phyloP scores from a whole-genome alignment of 371 early-diverging fungal species.

The Rhizopus arrhizus region DNA sequence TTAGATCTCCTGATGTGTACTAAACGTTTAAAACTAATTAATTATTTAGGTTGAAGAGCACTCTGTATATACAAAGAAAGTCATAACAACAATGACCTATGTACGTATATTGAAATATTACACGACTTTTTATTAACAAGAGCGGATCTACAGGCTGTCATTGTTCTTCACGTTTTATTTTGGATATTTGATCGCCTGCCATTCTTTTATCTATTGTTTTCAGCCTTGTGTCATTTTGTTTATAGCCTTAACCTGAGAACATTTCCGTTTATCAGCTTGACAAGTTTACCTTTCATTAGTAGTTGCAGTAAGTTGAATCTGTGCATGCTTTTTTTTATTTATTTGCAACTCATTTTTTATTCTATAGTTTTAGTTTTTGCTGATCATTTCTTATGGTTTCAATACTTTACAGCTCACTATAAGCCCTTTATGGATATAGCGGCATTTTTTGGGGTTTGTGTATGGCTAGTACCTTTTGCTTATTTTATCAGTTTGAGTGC shows the following conservation, averaged over 20 bases:
- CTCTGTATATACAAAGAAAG: constrained; percentile 75
- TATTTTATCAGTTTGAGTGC: constrained; percentile 87
- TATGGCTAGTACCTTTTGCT: constrained; percentile 86
- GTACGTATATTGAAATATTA: constrained; percentile 43
- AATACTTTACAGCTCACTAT: constrained; percentile 71
- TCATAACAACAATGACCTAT: constrained; percentile 70
- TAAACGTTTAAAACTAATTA: constrained; percentile 12
- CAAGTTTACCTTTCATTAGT: constrained; percentile 63
- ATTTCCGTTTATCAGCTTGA: constrained; percentile 74
- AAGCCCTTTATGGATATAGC: constrained; percentile 76
- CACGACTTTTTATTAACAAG: background rate
- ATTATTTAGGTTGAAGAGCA: constrained; percentile 70
- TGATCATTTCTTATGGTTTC: constrained; percentile 89
- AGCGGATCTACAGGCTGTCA: constrained; percentile 47
- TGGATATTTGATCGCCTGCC: constrained; percentile 73
- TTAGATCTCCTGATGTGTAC: background rate
- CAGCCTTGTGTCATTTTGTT: constrained; percentile 68
- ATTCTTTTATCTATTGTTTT: constrained; percentile 62
- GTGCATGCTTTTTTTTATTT: background rate
- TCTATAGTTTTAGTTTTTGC: constrained; percentile 69
- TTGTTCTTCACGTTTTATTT: constrained; percentile 65
- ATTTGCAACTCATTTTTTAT: background rate
- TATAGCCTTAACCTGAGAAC: constrained; percentile 70
- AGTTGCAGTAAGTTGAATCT: constrained; percentile 63
- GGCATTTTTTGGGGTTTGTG: constrained; percentile 84